Percentiles rank a stretch among this genome's conserved stretches.
These are phyloP conservation scores for Neonectria neomacrospora DNA, from an alignment of 2,329 filamentous ascomycete genomes.

Conservation along the genomic window DNA sequence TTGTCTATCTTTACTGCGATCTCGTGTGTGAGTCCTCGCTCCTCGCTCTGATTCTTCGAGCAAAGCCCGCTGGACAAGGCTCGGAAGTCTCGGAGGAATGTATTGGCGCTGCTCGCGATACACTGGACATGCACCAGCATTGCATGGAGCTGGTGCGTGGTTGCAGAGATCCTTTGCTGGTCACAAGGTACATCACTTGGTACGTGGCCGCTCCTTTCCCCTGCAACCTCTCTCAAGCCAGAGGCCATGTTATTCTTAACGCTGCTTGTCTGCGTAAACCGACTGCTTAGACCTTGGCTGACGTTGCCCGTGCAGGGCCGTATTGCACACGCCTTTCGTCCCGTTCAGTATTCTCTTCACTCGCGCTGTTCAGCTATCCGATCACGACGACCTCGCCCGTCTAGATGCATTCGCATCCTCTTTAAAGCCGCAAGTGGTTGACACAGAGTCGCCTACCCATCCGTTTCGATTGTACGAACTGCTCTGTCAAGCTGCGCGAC, in stretches of 20 bases:
- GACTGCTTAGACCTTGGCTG: fast-evolving
- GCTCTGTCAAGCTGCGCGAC: constrained; percentile 47
- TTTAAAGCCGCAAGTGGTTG: constrained; percentile 33
- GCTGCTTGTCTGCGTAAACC: too few relatives aligned
- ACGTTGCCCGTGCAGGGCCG: constrained; percentile 41
- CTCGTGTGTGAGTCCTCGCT: constrained; percentile 51
- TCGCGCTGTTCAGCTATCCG: constrained; percentile 41
- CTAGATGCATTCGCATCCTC: constrained; percentile 49
- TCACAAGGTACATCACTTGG: constrained; percentile 53
- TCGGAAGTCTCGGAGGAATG: constrained; percentile 39
- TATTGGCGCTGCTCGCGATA: constrained; percentile 47
- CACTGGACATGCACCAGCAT: constrained; percentile 49
- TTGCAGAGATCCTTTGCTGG: constrained; percentile 43
- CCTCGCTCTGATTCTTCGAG: constrained; percentile 49
- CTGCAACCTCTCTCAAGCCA: not conserved
- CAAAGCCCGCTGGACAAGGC: constrained; percentile 22
- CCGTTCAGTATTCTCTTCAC: constrained; percentile 53
- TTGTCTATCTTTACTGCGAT: constrained; percentile 48
- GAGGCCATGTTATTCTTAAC: not conserved
- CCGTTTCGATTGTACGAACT: constrained; percentile 50
- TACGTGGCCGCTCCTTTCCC: constrained; percentile 14
- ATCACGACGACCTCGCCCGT: constrained; percentile 25
- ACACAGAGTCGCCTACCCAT: constrained; percentile 42
- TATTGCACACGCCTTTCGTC: constrained; percentile 51
- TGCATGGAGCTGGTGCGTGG: constrained; percentile 44